Evolutionary conservation across 495 filamentous ascomycete genomes (phyloP), one percentile per base, ranked within the genome.

Genomic region (Friedmanniomyces simplex): DNA sequence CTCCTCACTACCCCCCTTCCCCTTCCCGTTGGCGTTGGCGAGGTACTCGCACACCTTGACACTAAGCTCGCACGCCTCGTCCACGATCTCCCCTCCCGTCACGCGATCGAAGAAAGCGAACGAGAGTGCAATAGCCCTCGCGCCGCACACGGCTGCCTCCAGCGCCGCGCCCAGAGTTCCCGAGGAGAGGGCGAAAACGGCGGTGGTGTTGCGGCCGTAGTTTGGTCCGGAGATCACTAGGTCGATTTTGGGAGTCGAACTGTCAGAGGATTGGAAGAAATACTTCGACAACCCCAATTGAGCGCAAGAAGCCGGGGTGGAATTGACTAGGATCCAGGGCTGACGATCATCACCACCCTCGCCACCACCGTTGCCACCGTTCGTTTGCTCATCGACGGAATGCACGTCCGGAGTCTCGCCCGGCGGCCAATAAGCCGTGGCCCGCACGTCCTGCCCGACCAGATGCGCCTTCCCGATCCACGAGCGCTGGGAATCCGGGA

Each of bases 381-480:
- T 36, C 0, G 34, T 10, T n/a, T 20, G n/a, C 1, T 55, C n/a
- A n/a, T 42, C 18, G 4, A 25, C 16, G 7, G 66, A 49, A 67
- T 80, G 62, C 72, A 76, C 63, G 58, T 81, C 79, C 7, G 73
- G 74, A 14, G 68, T 59, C 66, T 85, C 80, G 52, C 79, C 74
- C 81, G 77, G 74, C 8, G 87, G 86, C 54, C 49, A 60, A 76
- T 91, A 98, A 72, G 95, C 95, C n/a, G 82, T 83, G 2, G 91
- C 89, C 57, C 85, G 87, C 41, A 95, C 80, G 20, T 85, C 84
- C 63, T 88, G 82, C 54, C 89, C 89, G 59, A 95, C 84, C 43
- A 96, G 82, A 68, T 97, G 91, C 21, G 93, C 93, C 74, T 98
- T 98, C 55, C 90, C 89, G 63, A 98, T 96, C 93, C 93, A 98